These are phyloP conservation scores for Nitzschia sp. DNA, from an alignment of 108 stramenopile species.

Conservation along the genomic window DNA sequence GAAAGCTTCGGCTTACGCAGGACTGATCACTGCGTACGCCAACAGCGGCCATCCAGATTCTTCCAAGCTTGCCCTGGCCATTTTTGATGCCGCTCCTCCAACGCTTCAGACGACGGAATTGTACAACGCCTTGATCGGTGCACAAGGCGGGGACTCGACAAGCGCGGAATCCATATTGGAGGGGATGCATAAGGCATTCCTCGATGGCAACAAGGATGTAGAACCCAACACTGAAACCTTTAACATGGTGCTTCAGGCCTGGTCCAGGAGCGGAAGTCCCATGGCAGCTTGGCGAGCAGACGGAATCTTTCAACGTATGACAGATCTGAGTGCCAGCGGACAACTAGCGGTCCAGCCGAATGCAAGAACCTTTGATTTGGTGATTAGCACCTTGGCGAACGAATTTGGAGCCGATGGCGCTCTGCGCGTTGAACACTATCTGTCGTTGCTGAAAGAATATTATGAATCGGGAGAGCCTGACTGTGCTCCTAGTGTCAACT, in stretches of 20 bases:
- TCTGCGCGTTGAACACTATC: slow-evolving; percentile 21
- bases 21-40: slow-evolving; percentile 32
- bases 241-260: slow-evolving; percentile 29
- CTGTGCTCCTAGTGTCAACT: slow-evolving; percentile 23
- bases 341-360: slow-evolving; percentile 30
- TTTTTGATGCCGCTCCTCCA: slow-evolving; percentile 27
- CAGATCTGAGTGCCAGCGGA: slow-evolving; percentile 19
- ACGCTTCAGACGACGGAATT: slow-evolving; percentile 13
- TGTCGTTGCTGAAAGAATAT: slow-evolving; percentile 20
- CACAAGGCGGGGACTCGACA: slow-evolving; percentile 30
- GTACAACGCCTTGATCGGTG: slow-evolving; percentile 36
- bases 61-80: slow-evolving; percentile 7
- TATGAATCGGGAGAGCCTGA: slow-evolving; percentile 23
- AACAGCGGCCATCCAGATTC: slow-evolving; percentile 30
- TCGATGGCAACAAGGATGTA: slow-evolving; percentile 15
- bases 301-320: slow-evolving; percentile 31
- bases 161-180: slow-evolving; percentile 32
- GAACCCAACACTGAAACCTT: slow-evolving; percentile 34
- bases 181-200: slow-evolving; percentile 25
- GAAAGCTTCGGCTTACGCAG: slow-evolving; percentile 8
- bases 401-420: slow-evolving; percentile 26
- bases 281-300: slow-evolving; percentile 40
- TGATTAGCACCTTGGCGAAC: slow-evolving; percentile 25
- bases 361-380: slow-evolving; percentile 29
- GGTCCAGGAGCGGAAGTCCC: slow-evolving; percentile 32